A percentile compares a stretch with the other conserved stretches of the same genome.
Conservation (phyloP, 2,329 filamentous ascomycete genomes). For the Cryphonectria nitschkei region DNA sequence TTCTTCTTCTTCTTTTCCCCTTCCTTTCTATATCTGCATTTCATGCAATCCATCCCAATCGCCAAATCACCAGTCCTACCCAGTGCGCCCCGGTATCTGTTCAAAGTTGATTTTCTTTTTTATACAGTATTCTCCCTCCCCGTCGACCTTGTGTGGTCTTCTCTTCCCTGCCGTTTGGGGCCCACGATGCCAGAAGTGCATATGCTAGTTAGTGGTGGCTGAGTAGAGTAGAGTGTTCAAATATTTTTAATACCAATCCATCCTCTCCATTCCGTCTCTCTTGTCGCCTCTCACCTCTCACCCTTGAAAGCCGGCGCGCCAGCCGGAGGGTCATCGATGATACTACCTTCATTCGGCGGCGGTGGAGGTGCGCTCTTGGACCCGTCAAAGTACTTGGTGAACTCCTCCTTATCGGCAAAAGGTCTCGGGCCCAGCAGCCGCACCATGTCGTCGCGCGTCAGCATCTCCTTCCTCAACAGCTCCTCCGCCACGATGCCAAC, state of each 20-base stretch:
- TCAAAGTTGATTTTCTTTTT: background rate
- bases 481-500: slow-evolving; percentile 92
- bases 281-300: slow-evolving; percentile 31
- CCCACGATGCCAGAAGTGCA: background rate
- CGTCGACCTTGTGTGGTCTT: background rate
- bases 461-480: slow-evolving; percentile 86
- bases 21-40: background rate
- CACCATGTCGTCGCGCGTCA: slow-evolving; percentile 90
- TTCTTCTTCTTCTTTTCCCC: background rate
- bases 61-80: background rate
- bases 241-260: background rate
- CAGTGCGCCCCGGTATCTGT: background rate
- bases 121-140: background rate
- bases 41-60: background rate
- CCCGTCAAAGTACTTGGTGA: slow-evolving; percentile 85
- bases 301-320: slow-evolving; percentile 42
- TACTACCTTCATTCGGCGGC: slow-evolving; percentile 50
- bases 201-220: slow-evolving; percentile 6
- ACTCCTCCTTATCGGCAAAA: slow-evolving; percentile 84
- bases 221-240: slow-evolving; percentile 10
- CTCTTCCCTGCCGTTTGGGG: background rate
- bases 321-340: slow-evolving; percentile 34
- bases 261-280: background rate
- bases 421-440: slow-evolving; percentile 82
- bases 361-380: slow-evolving; percentile 63